These are phyloP conservation scores for Termitomyces sp. DNA, from an alignment of 768 basidiomycete genomes.

Conservation along the genomic window DNA sequence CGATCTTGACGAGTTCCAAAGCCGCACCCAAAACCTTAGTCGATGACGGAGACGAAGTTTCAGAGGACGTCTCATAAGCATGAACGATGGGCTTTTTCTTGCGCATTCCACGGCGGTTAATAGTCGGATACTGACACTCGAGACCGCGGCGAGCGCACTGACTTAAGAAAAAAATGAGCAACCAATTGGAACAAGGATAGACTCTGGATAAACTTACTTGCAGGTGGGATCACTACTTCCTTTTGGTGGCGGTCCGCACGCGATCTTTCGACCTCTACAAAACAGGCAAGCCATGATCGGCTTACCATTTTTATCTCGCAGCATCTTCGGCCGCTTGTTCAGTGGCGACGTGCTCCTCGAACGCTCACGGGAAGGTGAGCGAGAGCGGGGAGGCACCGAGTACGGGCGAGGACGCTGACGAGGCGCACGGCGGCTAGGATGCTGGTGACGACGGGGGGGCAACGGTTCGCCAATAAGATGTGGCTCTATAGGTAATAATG, in stretches of 20 bases:
- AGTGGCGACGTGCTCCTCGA: background rate
- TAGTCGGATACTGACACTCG: background rate
- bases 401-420: constrained; percentile 7
- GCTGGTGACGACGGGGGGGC: background rate
- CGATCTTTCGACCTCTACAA: constrained; percentile 49
- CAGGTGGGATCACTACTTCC: constrained; percentile 38
- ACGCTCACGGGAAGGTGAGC: constrained; percentile 4
- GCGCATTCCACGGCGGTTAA: background rate
- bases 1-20: background rate
- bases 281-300: constrained; percentile 47
- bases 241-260: constrained; percentile 40
- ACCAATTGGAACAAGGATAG: too few relatives aligned
- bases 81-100: background rate
- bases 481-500: background rate
- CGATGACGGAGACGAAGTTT: background rate
- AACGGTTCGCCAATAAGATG: background rate
- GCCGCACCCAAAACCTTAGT: too few relatives aligned
- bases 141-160: background rate
- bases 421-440: background rate
- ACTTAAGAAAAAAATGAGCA: background rate
- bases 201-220: constrained; percentile 36
- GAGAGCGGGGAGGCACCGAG: background rate
- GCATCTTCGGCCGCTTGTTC: background rate
- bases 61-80: background rate
- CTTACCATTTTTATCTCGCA: constrained; percentile 21